Base-by-base conservation (phyloP, 139 green algal genomes). In the Tetradesmus lagerheimii region DNA sequence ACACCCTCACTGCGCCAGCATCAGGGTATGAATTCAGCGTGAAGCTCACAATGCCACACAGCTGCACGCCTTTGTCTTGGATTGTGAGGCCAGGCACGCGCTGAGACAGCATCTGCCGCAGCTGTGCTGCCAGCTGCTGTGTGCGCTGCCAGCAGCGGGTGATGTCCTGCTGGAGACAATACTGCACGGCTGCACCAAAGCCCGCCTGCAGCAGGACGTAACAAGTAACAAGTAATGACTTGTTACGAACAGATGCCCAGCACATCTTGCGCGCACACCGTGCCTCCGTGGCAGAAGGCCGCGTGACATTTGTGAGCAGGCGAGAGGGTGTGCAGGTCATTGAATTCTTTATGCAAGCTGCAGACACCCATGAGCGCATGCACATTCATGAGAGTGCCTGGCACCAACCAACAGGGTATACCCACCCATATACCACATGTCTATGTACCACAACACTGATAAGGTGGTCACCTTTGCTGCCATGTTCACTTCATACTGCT, bases 1-100 rank as follows among this genome's bases (percentile, higher is more conserved):
- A 87, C 18, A 37, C 16, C 82, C 64, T 47, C 27, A 87, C 82
- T 35, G 64, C 82, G 12, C 5, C 82, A 38, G 35, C 82, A 25
- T 87, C 82, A 25, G 31, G 80, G 12, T 50, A 8, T 14, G 31
- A 29, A 6, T 20, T 8, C 35, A 87, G 9, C 43, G 89, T 94
- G 81, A 97, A 97, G 80, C 89, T 95, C 39, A 97, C 94, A 50
- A 97, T 95, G 74, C 94, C 95, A 88, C 95, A 97, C 35, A 97
- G 90, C 41, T 66, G 16, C 1, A 64, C 45, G 0, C 94, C 93
- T 4, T 71, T 81, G 78, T 97, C 95, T n/a, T 87, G 82, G 3
- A 97, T 57, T 0, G 8, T 57, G 27, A 77, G 27, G 18, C 82
- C 82, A 34, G 23, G 95, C 92, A 47, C 89, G 77, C 95, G 9